Base-by-base conservation (phyloP, 2,329 filamentous ascomycete genomes). In the Gliomastix tumulicola region DNA sequence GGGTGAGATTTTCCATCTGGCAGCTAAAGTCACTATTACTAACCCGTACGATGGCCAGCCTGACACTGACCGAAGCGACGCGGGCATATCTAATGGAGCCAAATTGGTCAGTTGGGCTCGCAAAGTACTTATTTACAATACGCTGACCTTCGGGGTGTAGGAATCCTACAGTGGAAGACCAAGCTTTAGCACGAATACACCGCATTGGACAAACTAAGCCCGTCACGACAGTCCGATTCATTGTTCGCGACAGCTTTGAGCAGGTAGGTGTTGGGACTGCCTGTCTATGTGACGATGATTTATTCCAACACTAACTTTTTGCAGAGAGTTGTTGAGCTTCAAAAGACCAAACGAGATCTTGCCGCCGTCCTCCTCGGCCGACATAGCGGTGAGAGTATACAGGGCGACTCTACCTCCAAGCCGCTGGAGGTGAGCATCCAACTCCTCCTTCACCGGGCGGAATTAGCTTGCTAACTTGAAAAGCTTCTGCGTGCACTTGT, bases 71-170 rank as follows among this genome's bases (percentile, higher is more conserved):
- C 0, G 63, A 53, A 1, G 69, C 70, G 1, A 65, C 66, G 0
- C 54, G 63, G 2, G 66, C 62, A 0, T 69, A 69, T 32, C 55
- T 74, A 1, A 62, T 74, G 53, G 69, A 75, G 36, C 69, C 69
- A 0, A 68, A 72, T n/a, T 65, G 59, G 59, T 62, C 44, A 40
- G 46, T 10, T 2, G 10, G 6, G 20, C 12, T 10, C 21, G 8
- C 7, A 9, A 4, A 19, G 10, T 15, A 16, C 7, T 18, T 21
- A 20, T 22, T 39, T 22, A 22, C 18, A n/a, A n/a, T n/a, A n/a
- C 9, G 23, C 23, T 30, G 20, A 35, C 22, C 19, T 7, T n/a
- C 12, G n/a, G n/a, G n/a, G n/a, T n/a, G n/a, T 31, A 48, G 63
- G 59, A 66, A 65, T 18, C 60, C 62, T 0, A 58, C 56, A 1